Percentiles rank a stretch among this genome's conserved stretches.
Conservation (phyloP, 768 basidiomycete genomes). For the Podaxis rugospora region DNA sequence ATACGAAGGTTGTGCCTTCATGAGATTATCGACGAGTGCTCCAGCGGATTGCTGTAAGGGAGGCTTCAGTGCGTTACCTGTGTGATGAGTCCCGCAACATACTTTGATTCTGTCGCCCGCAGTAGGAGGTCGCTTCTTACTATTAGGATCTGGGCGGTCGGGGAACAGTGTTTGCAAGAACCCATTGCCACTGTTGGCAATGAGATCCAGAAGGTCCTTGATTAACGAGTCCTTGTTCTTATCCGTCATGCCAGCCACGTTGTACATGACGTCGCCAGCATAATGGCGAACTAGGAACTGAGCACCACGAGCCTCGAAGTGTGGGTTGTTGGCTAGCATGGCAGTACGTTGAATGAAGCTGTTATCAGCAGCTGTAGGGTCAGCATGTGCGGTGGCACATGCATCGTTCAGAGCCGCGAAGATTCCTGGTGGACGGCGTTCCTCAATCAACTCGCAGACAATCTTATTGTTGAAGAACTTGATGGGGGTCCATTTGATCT, state of each 20-base stretch:
- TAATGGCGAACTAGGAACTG: conserved; percentile 97
- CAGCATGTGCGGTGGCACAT: conserved; percentile 98
- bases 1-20: conserved; percentile 96
- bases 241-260: conserved; percentile 96
- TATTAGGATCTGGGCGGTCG: conserved; percentile 91
- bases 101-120: conserved; percentile 98
- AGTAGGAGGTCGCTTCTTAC: conserved; percentile 97
- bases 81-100: conserved; percentile 7
- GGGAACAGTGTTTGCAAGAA: conserved; percentile 91
- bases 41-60: conserved; percentile 74
- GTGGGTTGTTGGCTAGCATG: conserved; percentile 75
- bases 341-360: conserved; percentile 93
- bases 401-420: conserved; percentile 98
- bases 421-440: conserved; percentile 92
- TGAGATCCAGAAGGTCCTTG: conserved; percentile 90
- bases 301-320: conserved; percentile 91
- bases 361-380: conserved; percentile 92
- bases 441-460: conserved; percentile 97
- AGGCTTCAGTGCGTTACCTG: background rate
- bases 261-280: conserved; percentile 98
- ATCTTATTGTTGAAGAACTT: conserved; percentile 99
- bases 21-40: conserved; percentile 94
- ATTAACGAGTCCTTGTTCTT: conserved; percentile 98
- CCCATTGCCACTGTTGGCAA: conserved; percentile 72
- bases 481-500: conserved; percentile 99